Evolutionary conservation across 73 alveolate species (phyloP).

Genomic region (Paramecium sexaurelia): DNA sequence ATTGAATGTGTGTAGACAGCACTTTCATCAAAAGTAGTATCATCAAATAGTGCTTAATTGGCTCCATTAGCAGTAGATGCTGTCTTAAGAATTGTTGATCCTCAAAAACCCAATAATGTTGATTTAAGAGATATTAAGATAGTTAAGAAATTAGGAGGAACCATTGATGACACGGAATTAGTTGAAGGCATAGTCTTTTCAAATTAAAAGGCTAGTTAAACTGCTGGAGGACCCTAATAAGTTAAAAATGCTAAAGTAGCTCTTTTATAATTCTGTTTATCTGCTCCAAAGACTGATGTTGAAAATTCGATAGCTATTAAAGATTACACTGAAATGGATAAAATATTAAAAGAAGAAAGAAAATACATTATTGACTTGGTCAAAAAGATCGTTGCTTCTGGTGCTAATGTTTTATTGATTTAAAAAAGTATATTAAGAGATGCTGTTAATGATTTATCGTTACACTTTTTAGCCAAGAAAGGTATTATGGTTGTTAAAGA

Average conservation of each 20-base stretch:
- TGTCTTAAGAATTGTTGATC: conserved; percentile 88
- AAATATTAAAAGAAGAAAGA: conserved; percentile 98
- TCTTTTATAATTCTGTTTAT: conserved; percentile 97
- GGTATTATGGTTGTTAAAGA: conserved; percentile 98
- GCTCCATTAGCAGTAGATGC: conserved; percentile 99
- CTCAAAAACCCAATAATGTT: conserved; percentile 88
- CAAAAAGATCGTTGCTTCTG: conserved; percentile 96
- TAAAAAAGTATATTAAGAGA: conserved; percentile 98
- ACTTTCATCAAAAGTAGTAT: conserved; percentile 95
- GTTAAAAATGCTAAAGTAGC: conserved; percentile 97
- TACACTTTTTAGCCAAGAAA: conserved; percentile 98
- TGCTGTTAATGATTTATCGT: conserved; percentile 97
- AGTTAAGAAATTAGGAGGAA: conserved; percentile 98
- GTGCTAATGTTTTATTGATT: conserved; percentile 97
- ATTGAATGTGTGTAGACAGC: conserved; percentile 97
- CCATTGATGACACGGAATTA: conserved; percentile 98
- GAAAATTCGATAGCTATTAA: conserved; percentile 89
- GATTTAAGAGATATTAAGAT: conserved; percentile 97
- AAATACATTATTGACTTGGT: conserved; percentile 92
- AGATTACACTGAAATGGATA: conserved; percentile 99
- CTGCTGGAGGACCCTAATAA: conserved; percentile 99
- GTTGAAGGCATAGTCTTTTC: conserved; percentile 98
- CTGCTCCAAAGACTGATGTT: conserved; percentile 99
- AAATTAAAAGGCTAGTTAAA: conserved; percentile 89
- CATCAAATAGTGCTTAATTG: conserved; percentile 92